phyloP scores from a whole-genome alignment of 306 rosid genomes.

The Pueraria montana region DNA sequence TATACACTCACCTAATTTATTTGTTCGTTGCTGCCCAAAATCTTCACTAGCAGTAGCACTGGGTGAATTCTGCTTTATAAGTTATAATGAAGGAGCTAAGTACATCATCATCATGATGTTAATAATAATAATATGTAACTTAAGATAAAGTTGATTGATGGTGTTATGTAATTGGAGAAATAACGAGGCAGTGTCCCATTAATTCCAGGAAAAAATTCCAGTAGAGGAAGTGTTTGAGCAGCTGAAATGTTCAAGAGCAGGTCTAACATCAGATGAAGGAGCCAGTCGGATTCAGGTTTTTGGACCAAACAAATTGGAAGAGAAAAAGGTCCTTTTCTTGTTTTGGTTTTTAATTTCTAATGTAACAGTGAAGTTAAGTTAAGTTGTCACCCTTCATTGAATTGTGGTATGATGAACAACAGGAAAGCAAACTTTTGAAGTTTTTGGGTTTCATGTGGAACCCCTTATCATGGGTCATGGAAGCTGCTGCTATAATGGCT shows the following conservation, averaged over 20 bases:
- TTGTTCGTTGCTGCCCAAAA: too few species aligned
- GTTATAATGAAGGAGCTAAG: constrained; percentile 3
- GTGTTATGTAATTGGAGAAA: constrained; percentile 12
- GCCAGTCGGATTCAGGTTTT: constrained; percentile 87
- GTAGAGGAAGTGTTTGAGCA: constrained; percentile 95
- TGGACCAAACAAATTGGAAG: constrained; percentile 99
- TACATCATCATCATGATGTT: not conserved
- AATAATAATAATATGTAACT: not conserved
- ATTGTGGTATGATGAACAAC: constrained; percentile 36
- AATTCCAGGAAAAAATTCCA: constrained; percentile 81
- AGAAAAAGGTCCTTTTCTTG: constrained; percentile 70
- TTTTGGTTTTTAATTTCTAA: not conserved
- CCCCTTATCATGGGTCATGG: constrained; percentile 99
- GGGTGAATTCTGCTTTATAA: not conserved
- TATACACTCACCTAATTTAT: too few species aligned
- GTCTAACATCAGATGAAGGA: constrained; percentile 86
- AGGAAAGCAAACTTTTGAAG: constrained; percentile 93
- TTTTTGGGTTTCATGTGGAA: constrained; percentile 99
- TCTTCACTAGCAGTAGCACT: too few species aligned
- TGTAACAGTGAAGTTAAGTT: not conserved
- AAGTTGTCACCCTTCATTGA: not conserved
- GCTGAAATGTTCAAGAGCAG: constrained; percentile 85
- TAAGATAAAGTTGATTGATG: not conserved
- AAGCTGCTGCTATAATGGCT: constrained; percentile 99
- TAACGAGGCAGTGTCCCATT: constrained; percentile 8